These are phyloP conservation scores for Penstemon eatonii DNA, from an alignment of 257 asterid genomes.

Conservation along the genomic window DNA sequence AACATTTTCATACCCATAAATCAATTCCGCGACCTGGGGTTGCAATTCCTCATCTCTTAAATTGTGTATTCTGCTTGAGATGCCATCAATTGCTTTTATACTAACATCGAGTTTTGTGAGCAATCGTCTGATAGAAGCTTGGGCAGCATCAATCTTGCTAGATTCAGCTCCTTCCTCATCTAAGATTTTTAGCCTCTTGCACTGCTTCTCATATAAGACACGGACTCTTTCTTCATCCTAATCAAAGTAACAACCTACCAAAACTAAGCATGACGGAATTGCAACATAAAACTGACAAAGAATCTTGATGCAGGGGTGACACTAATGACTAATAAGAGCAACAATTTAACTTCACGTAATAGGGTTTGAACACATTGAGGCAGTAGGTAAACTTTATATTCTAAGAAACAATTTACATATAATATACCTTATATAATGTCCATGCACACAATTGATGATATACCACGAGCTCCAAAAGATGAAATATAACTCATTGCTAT, in stretches of 20 bases:
- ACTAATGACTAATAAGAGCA: background rate
- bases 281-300: conserved; percentile 25
- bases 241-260: conserved; percentile 49
- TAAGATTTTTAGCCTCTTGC: conserved; percentile 60
- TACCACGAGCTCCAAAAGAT: no score
- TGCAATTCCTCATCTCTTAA: conserved; percentile 90
- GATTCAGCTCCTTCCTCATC: conserved; percentile 86
- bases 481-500: background rate
- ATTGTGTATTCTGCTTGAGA: conserved; percentile 74
- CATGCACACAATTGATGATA: no score
- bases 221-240: conserved; percentile 90
- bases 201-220: conserved; percentile 70
- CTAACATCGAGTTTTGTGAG: conserved; percentile 75
- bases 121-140: conserved; percentile 60
- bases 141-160: conserved; percentile 70
- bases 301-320: conserved; percentile 10
- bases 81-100: conserved; percentile 69
- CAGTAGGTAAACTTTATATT: background rate
- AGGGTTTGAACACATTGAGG: background rate
- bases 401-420: background rate
- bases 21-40: conserved; percentile 78
- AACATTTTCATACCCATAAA: conserved; percentile 68
- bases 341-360: background rate
- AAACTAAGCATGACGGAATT: conserved; percentile 39
- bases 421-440: background rate